phyloP scores from a whole-genome alignment of 345 rosid species.

The Xanthoceras sorbifolium region DNA sequence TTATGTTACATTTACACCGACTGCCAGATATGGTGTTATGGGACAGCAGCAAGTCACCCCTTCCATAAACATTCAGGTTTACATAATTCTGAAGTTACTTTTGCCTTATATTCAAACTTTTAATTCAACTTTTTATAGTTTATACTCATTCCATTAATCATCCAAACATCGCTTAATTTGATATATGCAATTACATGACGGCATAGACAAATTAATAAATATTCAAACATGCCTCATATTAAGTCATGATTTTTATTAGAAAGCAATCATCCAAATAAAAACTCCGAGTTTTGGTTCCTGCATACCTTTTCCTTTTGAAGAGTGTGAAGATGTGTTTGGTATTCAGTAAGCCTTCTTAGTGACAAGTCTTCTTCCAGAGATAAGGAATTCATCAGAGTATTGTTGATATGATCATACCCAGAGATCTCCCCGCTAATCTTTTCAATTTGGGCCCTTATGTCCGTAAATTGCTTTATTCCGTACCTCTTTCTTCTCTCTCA shows the following conservation, averaged over 20 bases:
- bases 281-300: background rate
- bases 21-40: no score
- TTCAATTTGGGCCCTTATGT: slow-evolving; percentile 71
- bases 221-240: background rate
- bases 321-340: slow-evolving; percentile 69
- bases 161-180: background rate
- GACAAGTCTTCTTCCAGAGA: slow-evolving; percentile 83
- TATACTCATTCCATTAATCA: background rate
- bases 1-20: background rate
- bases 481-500: slow-evolving; percentile 77
- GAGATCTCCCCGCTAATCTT: slow-evolving; percentile 84
- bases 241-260: background rate
- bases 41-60: background rate
- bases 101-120: background rate
- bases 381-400: slow-evolving; percentile 38
- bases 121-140: background rate
- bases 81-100: background rate
- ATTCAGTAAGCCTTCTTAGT: slow-evolving; percentile 74
- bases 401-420: slow-evolving; percentile 54
- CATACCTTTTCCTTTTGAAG: slow-evolving; percentile 91
- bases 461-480: slow-evolving; percentile 80
- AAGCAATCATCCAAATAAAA: slow-evolving; percentile 3
- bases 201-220: background rate
- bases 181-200: background rate
- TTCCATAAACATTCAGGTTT: background rate